Percentiles rank a stretch among this genome's conserved stretches.
These are phyloP conservation scores for Chalciporus pseudorubinellus DNA, from an alignment of 768 basidiomycete genomes.

Conservation along the genomic window DNA sequence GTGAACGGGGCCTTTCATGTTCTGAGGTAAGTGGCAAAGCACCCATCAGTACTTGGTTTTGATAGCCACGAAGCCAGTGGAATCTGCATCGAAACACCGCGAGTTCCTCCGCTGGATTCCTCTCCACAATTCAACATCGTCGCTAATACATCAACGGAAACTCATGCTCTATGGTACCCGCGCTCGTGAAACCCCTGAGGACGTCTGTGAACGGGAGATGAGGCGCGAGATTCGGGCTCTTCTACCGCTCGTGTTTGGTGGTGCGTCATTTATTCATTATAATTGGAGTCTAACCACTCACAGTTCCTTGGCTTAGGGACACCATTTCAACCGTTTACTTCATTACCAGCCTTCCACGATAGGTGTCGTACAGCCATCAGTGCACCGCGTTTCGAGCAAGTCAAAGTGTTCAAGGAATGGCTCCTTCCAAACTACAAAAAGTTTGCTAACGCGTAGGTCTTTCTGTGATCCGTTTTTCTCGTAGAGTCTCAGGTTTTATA, in stretches of 20 bases:
- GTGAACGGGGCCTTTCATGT: conserved; percentile 59
- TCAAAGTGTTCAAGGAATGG: conserved; percentile 69
- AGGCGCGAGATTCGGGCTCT: conserved; percentile 63
- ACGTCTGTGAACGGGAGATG: conserved; percentile 65
- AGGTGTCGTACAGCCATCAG: conserved; percentile 47
- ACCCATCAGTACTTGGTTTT: background rate
- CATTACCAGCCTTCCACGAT: conserved; percentile 39
- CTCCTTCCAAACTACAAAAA: conserved; percentile 67
- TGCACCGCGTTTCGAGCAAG: conserved; percentile 73
- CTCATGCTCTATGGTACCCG: conserved; percentile 67
- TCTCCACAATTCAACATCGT: conserved; percentile 54
- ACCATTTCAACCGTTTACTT: conserved; percentile 23
- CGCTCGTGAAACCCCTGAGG: conserved; percentile 68
- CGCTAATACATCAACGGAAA: conserved; percentile 66
- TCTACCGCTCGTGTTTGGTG: conserved; percentile 68
- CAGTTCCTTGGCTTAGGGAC: conserved; percentile 31
- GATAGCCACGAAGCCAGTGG: conserved; percentile 6
- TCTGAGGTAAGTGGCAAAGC: conserved; percentile 42
- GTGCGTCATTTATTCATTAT: conserved; percentile 31
- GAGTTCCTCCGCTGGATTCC: conserved; percentile 73
- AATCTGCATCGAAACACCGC: conserved; percentile 57
- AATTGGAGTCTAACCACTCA: conserved; percentile 1
- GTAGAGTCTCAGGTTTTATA: conserved; percentile 2
- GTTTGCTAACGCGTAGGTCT: conserved; percentile 46
- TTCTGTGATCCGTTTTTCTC: background rate